phyloP scores from a whole-genome alignment of 257 asterid species.

The Solanum tarijense region DNA sequence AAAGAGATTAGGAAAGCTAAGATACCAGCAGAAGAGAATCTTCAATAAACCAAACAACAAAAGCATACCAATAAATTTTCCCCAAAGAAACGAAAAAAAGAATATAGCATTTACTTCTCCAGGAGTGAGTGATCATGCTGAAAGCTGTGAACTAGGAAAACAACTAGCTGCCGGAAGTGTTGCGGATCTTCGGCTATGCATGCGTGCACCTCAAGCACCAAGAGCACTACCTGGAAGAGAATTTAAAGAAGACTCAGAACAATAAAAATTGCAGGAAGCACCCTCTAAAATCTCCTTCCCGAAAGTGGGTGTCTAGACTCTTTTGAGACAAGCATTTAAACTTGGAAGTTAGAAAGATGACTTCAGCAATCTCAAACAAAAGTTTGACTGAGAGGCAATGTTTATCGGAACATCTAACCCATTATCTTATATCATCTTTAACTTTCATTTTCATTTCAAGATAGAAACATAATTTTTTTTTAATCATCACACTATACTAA shows the following conservation, averaged over 20 bases:
- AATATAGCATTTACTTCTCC: constrained; percentile 58
- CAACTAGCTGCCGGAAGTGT: constrained; percentile 75
- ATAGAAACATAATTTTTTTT: background rate
- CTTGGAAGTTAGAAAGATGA: background rate
- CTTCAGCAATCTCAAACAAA: background rate
- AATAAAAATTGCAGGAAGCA: background rate
- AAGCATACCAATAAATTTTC: background rate
- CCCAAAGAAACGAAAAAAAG: background rate
- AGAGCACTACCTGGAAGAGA: constrained; percentile 70
- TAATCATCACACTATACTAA: background rate
- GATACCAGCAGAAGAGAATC: background rate
- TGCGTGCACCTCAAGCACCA: constrained; percentile 97
- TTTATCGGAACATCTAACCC: background rate
- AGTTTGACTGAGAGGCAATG: background rate
- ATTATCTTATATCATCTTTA: background rate
- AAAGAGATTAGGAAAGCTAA: background rate
- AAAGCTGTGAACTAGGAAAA: constrained; percentile 65
- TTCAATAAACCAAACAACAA: background rate
- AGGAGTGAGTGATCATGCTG: constrained; percentile 75
- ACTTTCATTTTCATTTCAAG: background rate
- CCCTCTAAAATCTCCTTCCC: background rate
- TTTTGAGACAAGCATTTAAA: background rate
- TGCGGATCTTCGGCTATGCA: constrained; percentile 82
- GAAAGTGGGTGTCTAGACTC: background rate
- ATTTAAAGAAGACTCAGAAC: background rate